Percentiles rank a stretch among this genome's conserved stretches.
Conservation (phyloP, 78 protist species). For the Tieghemostelium lacteum region DNA sequence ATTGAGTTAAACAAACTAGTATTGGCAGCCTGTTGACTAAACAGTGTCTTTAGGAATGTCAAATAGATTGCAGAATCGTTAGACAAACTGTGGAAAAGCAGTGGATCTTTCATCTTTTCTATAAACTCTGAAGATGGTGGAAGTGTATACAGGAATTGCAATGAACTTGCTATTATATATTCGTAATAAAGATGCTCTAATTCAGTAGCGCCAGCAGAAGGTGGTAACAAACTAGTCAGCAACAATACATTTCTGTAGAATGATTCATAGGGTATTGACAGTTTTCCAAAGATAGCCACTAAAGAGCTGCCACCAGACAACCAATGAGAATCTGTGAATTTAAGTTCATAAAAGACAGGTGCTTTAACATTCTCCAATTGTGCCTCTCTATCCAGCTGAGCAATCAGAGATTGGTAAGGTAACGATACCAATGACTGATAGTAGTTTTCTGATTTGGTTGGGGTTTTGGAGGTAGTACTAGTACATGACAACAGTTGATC, state of each 20-base stretch:
- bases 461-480: neutral
- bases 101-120: too few species aligned
- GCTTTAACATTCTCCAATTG: neutral
- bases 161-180: constrained; percentile 17
- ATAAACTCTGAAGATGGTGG: constrained; percentile 26
- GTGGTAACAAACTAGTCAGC: constrained; percentile 7
- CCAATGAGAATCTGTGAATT: neutral
- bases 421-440: neutral
- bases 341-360: constrained; percentile 13
- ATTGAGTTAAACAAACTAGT: too few species aligned
- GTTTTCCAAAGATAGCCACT: neutral
- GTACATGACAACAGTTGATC: constrained; percentile 4
- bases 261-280: neutral
- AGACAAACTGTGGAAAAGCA: too few species aligned
- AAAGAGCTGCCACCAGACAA: neutral
- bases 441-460: neutral
- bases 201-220: neutral
- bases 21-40: neutral
- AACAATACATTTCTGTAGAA: constrained; percentile 1
- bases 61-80: constrained; percentile 7
- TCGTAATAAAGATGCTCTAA: constrained; percentile 25
- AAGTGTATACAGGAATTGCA: constrained; percentile 2
- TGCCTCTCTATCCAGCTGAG: too few species aligned
- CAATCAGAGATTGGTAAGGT: neutral
- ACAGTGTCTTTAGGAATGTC: neutral